A percentile compares a stretch with the other conserved stretches of the same genome.
phyloP scores from a whole-genome alignment of 2,329 filamentous ascomycete species.

The Penicillium janthinellum region DNA sequence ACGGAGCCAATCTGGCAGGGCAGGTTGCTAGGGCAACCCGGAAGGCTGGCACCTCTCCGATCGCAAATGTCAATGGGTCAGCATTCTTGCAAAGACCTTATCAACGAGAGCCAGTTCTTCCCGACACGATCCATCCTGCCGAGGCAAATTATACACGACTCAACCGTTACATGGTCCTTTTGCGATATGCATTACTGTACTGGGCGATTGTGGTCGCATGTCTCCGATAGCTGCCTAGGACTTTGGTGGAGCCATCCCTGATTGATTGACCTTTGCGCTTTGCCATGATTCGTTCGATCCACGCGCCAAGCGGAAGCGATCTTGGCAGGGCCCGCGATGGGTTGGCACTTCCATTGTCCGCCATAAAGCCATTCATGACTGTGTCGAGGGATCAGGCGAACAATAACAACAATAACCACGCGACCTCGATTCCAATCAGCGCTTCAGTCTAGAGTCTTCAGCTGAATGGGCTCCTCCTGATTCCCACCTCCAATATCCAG shows the following conservation, averaged over 20 bases:
- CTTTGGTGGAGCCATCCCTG: background rate
- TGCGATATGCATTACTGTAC: background rate
- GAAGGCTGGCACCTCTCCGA: background rate
- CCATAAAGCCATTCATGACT: background rate
- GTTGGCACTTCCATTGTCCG: background rate
- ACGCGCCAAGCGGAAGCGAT: background rate
- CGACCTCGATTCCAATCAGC: background rate
- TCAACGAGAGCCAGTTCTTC: background rate
- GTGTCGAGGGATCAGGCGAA: background rate
- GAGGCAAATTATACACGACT: background rate
- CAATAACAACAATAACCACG: background rate
- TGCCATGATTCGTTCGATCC: background rate
- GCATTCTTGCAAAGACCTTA: background rate
- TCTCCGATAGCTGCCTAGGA: background rate
- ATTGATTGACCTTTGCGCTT: background rate
- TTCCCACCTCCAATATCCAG: background rate
- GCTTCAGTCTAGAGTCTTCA: background rate
- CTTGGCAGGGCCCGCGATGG: conserved; percentile 3
- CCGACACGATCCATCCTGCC: background rate
- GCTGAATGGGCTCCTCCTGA: background rate
- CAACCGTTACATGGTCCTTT: background rate
- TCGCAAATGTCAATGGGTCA: background rate
- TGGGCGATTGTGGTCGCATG: background rate
- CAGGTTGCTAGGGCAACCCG: background rate
- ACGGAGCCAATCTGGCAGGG: background rate